Evolutionary conservation across 805 yeast genomes (phyloP).

Genomic region (Metschnikowia kofuensis): DNA sequence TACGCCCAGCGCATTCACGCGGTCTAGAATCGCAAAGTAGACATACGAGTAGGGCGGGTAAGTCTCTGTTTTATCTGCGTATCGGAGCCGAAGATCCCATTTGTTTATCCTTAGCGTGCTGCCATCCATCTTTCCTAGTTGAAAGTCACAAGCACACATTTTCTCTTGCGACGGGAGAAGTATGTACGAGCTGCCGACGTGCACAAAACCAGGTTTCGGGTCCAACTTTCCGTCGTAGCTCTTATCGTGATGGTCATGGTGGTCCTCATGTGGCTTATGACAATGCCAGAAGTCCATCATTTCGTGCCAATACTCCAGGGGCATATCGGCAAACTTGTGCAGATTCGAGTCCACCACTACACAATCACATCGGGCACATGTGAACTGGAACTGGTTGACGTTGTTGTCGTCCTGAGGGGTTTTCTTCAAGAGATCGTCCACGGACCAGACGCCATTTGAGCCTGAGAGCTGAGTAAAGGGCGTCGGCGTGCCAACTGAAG

Average conservation of each 20-base stretch:
- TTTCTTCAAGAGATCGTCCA: constrained; percentile 34
- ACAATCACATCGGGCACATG: constrained; percentile 31
- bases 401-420: constrained; percentile 26
- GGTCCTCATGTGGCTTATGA: constrained; percentile 61
- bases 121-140: constrained; percentile 40
- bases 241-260: constrained; percentile 18
- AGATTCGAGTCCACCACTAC: constrained; percentile 28
- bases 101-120: constrained; percentile 39
- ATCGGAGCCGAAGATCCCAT: constrained; percentile 48
- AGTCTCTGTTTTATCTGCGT: constrained; percentile 13
- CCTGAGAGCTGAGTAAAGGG: constrained; percentile 14
- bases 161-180: constrained; percentile 30
- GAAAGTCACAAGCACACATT: constrained; percentile 38
- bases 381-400: constrained; percentile 26
- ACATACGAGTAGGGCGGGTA: constrained; percentile 20
- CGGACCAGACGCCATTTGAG: constrained; percentile 36
- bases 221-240: constrained; percentile 34
- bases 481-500: neutral
- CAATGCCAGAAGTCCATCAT: constrained; percentile 98
- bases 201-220: constrained; percentile 42
- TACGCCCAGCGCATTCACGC: constrained; percentile 36
- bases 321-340: constrained; percentile 58
- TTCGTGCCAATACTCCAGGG: constrained; percentile 92
- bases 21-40: constrained; percentile 30
- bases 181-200: constrained; percentile 60